phyloP scores from a whole-genome alignment of 2,329 filamentous ascomycete genomes.

The Claviceps cyperi region DNA sequence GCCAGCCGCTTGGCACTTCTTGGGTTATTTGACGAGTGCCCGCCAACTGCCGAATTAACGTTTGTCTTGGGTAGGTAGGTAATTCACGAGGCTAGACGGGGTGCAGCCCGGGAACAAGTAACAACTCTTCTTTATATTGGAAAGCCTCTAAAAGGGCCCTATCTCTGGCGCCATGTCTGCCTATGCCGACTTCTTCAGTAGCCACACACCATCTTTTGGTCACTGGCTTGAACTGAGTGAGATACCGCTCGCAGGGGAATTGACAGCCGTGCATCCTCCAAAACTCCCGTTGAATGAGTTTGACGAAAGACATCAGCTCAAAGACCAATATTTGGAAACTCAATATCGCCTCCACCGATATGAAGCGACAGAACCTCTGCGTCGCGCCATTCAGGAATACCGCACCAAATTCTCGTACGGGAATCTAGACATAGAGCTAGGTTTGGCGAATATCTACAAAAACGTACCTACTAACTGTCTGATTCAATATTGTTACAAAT shows the following conservation, averaged over 20 bases:
- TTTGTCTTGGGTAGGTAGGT: neutral
- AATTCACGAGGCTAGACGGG: neutral
- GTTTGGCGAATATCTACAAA: slow-evolving; percentile 51
- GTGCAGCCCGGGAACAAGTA: neutral
- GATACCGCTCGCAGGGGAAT: slow-evolving; percentile 12
- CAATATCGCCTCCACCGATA: slow-evolving; percentile 67
- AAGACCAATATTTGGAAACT: slow-evolving; percentile 46
- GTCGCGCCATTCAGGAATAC: slow-evolving; percentile 48
- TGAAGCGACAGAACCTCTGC: slow-evolving; percentile 55
- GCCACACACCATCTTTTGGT: neutral
- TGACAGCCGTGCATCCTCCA: slow-evolving; percentile 10
- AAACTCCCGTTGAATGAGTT: slow-evolving; percentile 6
- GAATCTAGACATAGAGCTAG: slow-evolving; percentile 27
- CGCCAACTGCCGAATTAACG: neutral
- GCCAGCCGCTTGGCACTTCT: neutral
- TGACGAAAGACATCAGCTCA: slow-evolving; percentile 5
- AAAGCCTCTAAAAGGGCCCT: neutral
- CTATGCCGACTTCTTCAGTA: slow-evolving; percentile 1
- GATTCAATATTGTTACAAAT: neutral
- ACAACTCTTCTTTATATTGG: neutral
- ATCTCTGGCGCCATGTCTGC: neutral
- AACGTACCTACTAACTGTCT: slow-evolving; percentile 33
- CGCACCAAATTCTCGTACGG: slow-evolving; percentile 12
- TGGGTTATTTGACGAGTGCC: neutral
- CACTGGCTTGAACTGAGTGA: slow-evolving; percentile 8